Base-by-base conservation (phyloP, 306 rosid genomes). In the Ormosia emarginata region DNA sequence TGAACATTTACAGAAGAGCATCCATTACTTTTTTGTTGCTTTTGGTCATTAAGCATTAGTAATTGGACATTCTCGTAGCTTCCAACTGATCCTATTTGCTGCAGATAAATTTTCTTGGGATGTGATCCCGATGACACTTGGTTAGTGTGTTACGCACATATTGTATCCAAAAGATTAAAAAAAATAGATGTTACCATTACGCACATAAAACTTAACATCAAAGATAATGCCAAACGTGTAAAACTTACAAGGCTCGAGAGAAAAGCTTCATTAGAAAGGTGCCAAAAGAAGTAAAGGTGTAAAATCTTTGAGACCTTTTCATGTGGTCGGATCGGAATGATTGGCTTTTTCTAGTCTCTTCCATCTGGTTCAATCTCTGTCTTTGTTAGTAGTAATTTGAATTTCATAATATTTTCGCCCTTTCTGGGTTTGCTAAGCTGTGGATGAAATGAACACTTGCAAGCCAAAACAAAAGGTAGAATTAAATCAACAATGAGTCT, bases 261-360 rank as follows among this genome's bases (percentile, higher is more conserved):
- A 75, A 75, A 53, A 32, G 79, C 79, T 56, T 59, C 68, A 30
- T 13, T 13, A 10, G 15, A 79, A 68, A 84, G 67, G 32, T 3
- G 17, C 56, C 58, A 34, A 68, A 76, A 75, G 67, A 33, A 74
- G 67, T 8, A 36, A 63, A 70, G 68, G 74, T 17, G 58, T 4
- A 37, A 81, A 44, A 47, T 47, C 71, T 18, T 29, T 57, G 71
- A 18, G 67, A 63, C 8, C 59, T 36, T 80, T 64, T 72, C 4
- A 4, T 57, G 53, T 29, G 44, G 18, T 17, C 3, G 64, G 40
- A 62, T 17, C 3, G 64, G 40, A 62, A 7, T 57, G 58, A 9
- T 57, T 76, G 8, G 50, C 46, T 36, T 72, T 84, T 57, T 64
- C 83, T 77, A 7, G 67, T 36, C n/a, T 34, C 83, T 71, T 70